Percentiles rank a stretch among this genome's conserved stretches.
These are phyloP conservation scores for Suillus fuscotomentosus DNA, from an alignment of 768 basidiomycete genomes.

Conservation along the genomic window DNA sequence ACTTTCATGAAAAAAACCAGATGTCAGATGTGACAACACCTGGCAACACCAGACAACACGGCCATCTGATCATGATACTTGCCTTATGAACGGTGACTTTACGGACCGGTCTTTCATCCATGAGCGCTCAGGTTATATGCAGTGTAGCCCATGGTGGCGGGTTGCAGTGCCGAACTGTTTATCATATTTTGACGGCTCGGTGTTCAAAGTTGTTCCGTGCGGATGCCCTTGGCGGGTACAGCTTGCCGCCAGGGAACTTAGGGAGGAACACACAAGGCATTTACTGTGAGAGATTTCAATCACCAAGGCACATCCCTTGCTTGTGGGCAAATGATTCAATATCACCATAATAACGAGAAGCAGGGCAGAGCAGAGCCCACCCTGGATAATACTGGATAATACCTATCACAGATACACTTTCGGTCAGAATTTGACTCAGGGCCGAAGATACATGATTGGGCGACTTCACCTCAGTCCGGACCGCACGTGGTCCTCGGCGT, in stretches of 20 bases:
- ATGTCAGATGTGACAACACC: neutral
- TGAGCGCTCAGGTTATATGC: neutral
- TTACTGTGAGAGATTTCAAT: neutral
- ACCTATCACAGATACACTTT: neutral
- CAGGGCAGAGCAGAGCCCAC: neutral
- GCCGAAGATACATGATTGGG: neutral
- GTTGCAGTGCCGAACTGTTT: neutral
- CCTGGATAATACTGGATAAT: neutral
- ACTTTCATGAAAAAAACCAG: neutral
- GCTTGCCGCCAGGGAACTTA: neutral
- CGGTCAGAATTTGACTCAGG: neutral
- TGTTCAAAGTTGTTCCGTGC: neutral
- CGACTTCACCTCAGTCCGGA: neutral
- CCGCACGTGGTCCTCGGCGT: conserved; percentile 1
- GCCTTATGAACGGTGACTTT: neutral
- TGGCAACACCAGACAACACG: neutral
- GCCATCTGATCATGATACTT: neutral
- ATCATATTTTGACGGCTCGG: neutral
- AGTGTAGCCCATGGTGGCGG: neutral
- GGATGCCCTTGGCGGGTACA: neutral
- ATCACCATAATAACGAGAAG: neutral
- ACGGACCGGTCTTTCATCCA: neutral
- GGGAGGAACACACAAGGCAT: neutral
- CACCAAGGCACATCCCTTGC: neutral
- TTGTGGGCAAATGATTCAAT: neutral